These are phyloP conservation scores for Trichoderma arundinaceum DNA, from an alignment of 2,329 filamentous ascomycete genomes.

Conservation along the genomic window DNA sequence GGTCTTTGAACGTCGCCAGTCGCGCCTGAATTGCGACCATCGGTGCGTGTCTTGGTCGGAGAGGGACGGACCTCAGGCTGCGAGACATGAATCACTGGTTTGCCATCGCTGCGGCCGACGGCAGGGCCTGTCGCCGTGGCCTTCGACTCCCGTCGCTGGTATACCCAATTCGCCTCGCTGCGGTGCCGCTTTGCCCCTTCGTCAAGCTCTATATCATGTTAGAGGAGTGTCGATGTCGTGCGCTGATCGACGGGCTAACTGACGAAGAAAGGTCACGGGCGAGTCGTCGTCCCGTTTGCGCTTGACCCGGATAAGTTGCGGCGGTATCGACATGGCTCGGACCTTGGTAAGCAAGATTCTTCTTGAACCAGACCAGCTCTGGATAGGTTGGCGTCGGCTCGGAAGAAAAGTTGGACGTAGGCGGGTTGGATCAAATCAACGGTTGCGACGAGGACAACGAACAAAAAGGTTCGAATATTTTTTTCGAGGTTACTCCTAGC, in stretches of 20 bases:
- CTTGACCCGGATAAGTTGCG: slow-evolving; percentile 65
- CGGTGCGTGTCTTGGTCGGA: slow-evolving; percentile 32
- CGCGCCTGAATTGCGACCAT: background rate
- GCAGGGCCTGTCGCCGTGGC: slow-evolving; percentile 37
- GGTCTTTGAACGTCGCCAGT: slow-evolving; percentile 29
- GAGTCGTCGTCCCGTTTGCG: slow-evolving; percentile 62
- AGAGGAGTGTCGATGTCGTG: slow-evolving; percentile 29
- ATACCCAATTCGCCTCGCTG: slow-evolving; percentile 59
- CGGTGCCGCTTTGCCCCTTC: slow-evolving; percentile 59
- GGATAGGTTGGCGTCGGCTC: background rate
- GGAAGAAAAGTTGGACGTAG: background rate
- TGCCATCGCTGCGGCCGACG: slow-evolving; percentile 35
- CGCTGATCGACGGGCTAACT: slow-evolving; percentile 36
- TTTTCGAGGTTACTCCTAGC: slow-evolving; percentile 15
- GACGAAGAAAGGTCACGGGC: slow-evolving; percentile 62
- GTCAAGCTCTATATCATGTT: slow-evolving; percentile 54
- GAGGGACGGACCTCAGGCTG: slow-evolving; percentile 44
- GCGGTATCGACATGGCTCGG: slow-evolving; percentile 59
- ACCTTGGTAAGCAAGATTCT: slow-evolving; percentile 2
- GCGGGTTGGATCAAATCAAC: background rate
- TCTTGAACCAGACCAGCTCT: background rate
- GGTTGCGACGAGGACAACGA: background rate
- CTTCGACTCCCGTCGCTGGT: slow-evolving; percentile 55
- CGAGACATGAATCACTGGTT: slow-evolving; percentile 58
- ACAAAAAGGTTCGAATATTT: background rate